Percentiles rank a stretch among this genome's conserved stretches.
phyloP scores from a whole-genome alignment of 331 rosid species.

The Cydonia oblonga region DNA sequence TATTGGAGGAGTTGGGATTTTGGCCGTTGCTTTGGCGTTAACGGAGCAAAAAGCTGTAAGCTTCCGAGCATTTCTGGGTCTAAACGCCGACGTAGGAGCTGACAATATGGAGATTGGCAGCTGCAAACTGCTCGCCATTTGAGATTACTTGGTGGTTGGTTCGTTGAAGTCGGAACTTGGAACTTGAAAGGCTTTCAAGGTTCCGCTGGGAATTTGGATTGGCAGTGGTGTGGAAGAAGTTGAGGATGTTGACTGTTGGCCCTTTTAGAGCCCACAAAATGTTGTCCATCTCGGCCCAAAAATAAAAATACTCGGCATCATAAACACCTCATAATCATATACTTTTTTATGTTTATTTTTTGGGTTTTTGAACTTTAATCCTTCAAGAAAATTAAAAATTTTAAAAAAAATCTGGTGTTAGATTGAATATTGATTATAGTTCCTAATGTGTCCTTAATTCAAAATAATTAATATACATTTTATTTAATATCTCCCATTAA shows the following conservation, averaged over 20 bases:
- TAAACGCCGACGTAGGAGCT: slow-evolving; percentile 24
- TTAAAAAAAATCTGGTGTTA: no score
- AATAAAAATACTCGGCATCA: neutral
- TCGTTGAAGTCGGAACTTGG: neutral
- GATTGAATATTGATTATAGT: no score
- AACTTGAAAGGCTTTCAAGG: neutral
- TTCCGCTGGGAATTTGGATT: neutral
- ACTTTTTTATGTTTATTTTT: neutral
- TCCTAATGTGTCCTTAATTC: no score
- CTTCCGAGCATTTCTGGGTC: slow-evolving; percentile 18
- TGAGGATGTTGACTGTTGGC: neutral
- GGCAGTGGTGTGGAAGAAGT: neutral
- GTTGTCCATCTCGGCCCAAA: neutral
- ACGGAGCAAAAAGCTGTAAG: slow-evolving; percentile 23
- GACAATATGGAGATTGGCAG: slow-evolving; percentile 37
- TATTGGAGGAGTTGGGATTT: slow-evolving; percentile 53
- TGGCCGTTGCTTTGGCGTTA: slow-evolving; percentile 28
- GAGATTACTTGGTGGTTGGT: neutral
- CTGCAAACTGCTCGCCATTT: slow-evolving; percentile 50
- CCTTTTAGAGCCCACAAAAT: neutral
- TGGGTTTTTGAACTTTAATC: no score
- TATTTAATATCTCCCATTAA: no score
- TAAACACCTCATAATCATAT: neutral
- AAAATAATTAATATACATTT: no score
- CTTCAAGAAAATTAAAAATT: no score